These are phyloP conservation scores for Tolypocladium sp. DNA, from an alignment of 2,329 filamentous ascomycete genomes.

Conservation along the genomic window DNA sequence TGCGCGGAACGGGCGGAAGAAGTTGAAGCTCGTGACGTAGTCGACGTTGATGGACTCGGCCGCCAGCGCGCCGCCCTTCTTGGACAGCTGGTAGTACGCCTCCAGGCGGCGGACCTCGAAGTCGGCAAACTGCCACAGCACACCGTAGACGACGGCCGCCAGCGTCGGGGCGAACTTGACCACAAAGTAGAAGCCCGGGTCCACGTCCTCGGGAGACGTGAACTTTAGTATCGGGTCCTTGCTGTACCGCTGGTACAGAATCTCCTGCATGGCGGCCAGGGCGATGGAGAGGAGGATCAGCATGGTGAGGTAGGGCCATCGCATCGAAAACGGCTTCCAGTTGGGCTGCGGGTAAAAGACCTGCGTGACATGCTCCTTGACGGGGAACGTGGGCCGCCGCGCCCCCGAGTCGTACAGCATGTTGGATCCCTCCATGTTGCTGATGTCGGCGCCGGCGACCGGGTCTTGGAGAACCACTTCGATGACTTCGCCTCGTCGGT, in stretches of 20 bases:
- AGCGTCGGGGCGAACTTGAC: constrained; percentile 57
- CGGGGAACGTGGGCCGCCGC: constrained; percentile 27
- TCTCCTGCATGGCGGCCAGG: constrained; percentile 44
- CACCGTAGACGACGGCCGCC: constrained; percentile 51
- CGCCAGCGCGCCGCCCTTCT: constrained; percentile 48
- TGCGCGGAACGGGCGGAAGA: constrained; percentile 55
- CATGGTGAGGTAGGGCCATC: constrained; percentile 47
- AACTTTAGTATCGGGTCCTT: constrained; percentile 40
- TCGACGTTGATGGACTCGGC: constrained; percentile 64
- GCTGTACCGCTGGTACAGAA: constrained; percentile 41
- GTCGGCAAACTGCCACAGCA: constrained; percentile 58
- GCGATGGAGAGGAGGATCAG: constrained; percentile 45
- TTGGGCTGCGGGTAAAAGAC: constrained; percentile 54
- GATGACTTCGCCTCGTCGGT: constrained; percentile 49
- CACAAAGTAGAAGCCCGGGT: constrained; percentile 44
- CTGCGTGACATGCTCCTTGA: constrained; percentile 27
- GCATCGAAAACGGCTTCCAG: constrained; percentile 59
- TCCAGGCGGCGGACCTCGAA: constrained; percentile 60
- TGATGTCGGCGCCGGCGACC: constrained; percentile 39
- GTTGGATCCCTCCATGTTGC: constrained; percentile 36
- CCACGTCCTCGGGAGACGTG: constrained; percentile 37
- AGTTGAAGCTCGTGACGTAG: constrained; percentile 60
- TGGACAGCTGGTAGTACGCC: constrained; percentile 57
- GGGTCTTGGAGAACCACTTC: constrained; percentile 41
- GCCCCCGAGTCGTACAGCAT: constrained; percentile 17